A percentile compares a stretch with the other conserved stretches of the same genome.
Conservation (phyloP, 495 filamentous ascomycete genomes). For the Tuber borchii region DNA sequence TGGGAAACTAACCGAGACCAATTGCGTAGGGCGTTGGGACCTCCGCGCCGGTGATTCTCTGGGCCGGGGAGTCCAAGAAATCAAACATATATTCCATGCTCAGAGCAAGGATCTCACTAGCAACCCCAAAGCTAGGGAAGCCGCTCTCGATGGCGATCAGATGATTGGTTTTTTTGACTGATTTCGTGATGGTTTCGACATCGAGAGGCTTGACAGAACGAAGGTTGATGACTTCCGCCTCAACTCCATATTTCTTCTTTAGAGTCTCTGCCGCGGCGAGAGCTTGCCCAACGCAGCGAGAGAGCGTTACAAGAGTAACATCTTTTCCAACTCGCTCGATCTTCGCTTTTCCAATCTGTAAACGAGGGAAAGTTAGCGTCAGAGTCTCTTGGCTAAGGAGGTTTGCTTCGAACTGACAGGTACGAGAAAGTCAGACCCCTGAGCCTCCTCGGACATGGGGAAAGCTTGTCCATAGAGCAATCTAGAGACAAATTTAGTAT, state of each 20-base stretch:
- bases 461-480: slow-evolving; percentile 89
- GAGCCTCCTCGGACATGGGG: slow-evolving; percentile 91
- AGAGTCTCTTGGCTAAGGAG: neutral
- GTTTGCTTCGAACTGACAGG: slow-evolving; percentile 48
- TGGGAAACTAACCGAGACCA: slow-evolving; percentile 26
- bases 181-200: slow-evolving; percentile 87
- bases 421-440: slow-evolving; percentile 90
- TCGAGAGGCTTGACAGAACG: slow-evolving; percentile 95
- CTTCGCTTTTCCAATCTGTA: slow-evolving; percentile 87
- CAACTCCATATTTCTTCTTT: slow-evolving; percentile 92
- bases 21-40: slow-evolving; percentile 87
- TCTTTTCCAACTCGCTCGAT: slow-evolving; percentile 94
- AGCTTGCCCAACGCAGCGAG: slow-evolving; percentile 90
- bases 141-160: slow-evolving; percentile 90
- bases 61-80: slow-evolving; percentile 87
- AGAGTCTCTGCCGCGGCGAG: slow-evolving; percentile 78
- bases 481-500: slow-evolving; percentile 43
- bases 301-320: slow-evolving; percentile 88
- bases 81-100: slow-evolving; percentile 98
- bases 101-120: slow-evolving; percentile 83
- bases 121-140: slow-evolving; percentile 88
- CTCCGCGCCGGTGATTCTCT: slow-evolving; percentile 89
- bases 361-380: slow-evolving; percentile 14
- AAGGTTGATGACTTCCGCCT: slow-evolving; percentile 95
- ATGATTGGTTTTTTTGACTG: slow-evolving; percentile 94